Evolutionary conservation across 768 basidiomycete species (phyloP).

Genomic region (Piloderma croceum): DNA sequence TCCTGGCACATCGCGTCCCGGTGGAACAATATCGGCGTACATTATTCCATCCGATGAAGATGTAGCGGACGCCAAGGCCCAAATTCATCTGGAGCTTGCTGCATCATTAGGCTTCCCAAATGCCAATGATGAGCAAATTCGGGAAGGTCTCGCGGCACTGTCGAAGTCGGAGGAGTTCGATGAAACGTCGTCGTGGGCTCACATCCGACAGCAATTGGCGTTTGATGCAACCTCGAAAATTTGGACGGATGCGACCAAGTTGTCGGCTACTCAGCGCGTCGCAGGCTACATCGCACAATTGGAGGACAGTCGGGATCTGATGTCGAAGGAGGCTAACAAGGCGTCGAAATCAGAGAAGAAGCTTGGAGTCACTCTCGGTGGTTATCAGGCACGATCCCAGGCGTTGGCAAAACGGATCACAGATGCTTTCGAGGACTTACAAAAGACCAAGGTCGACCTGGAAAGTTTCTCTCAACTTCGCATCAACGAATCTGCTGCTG

Average conservation of each 20-base stretch:
- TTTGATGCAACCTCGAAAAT: slow-evolving; percentile 49
- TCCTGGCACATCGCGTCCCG: slow-evolving; percentile 78
- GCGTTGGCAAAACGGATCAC: slow-evolving; percentile 58
- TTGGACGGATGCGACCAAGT: slow-evolving; percentile 62
- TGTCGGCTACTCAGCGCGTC: slow-evolving; percentile 56
- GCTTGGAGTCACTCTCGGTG: slow-evolving; percentile 80
- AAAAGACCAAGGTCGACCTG: slow-evolving; percentile 60
- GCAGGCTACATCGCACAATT: slow-evolving; percentile 61
- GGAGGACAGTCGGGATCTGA: slow-evolving; percentile 55
- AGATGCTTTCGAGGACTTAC: slow-evolving; percentile 67
- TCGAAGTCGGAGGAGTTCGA: slow-evolving; percentile 57
- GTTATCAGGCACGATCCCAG: slow-evolving; percentile 75
- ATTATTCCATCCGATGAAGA: slow-evolving; percentile 72
- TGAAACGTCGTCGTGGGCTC: slow-evolving; percentile 67
- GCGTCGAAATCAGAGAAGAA: slow-evolving; percentile 89
- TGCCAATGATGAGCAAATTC: slow-evolving; percentile 73
- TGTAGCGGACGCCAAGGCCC: slow-evolving; percentile 60
- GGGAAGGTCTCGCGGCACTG: slow-evolving; percentile 64
- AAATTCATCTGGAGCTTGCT: slow-evolving; percentile 79
- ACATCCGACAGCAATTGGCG: slow-evolving; percentile 52
- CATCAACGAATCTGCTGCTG: slow-evolving; percentile 65
- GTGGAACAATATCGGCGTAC: slow-evolving; percentile 64
- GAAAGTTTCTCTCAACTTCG: slow-evolving; percentile 76
- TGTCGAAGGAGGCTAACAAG: slow-evolving; percentile 77
- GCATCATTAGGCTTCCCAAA: slow-evolving; percentile 77